phyloP scores from a whole-genome alignment of 1,139 yeast species.

The Saccharomycopsis crataegensis region DNA sequence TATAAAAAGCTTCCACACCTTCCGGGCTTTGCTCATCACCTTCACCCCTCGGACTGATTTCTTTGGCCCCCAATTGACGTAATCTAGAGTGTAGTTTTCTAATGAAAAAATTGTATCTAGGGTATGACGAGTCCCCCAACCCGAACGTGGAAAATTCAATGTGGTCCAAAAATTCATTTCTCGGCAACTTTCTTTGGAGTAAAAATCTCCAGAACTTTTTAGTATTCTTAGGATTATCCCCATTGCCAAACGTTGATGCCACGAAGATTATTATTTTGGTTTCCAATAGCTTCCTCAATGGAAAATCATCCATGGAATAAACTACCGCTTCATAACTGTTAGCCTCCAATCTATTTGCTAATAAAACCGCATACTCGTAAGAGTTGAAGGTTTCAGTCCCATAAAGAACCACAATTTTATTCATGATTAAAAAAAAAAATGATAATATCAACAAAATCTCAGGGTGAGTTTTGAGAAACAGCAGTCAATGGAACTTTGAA shows the following conservation, averaged over 20 bases:
- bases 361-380: slow-evolving; percentile 70
- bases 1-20: slow-evolving; percentile 71
- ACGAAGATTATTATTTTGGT: slow-evolving; percentile 51
- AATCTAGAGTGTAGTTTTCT: slow-evolving; percentile 74
- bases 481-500: no score
- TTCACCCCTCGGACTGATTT: slow-evolving; percentile 68
- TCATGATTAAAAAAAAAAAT: neutral
- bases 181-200: slow-evolving; percentile 60
- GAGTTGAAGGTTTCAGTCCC: slow-evolving; percentile 95
- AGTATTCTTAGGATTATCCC: slow-evolving; percentile 81
- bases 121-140: slow-evolving; percentile 90
- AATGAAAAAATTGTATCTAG: slow-evolving; percentile 79
- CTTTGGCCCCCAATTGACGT: slow-evolving; percentile 73
- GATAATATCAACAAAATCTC: no score
- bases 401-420: slow-evolving; percentile 53
- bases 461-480: no score
- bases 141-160: slow-evolving; percentile 71
- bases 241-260: slow-evolving; percentile 94
- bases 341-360: slow-evolving; percentile 52
- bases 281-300: slow-evolving; percentile 42
- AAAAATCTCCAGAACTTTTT: slow-evolving; percentile 66
- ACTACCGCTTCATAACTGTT: slow-evolving; percentile 45
- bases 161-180: slow-evolving; percentile 49
- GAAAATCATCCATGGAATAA: slow-evolving; percentile 56
- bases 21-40: slow-evolving; percentile 81